Base-by-base conservation (phyloP, 1,284 basidiomycete species). In the Pseudozyma sp. region DNA sequence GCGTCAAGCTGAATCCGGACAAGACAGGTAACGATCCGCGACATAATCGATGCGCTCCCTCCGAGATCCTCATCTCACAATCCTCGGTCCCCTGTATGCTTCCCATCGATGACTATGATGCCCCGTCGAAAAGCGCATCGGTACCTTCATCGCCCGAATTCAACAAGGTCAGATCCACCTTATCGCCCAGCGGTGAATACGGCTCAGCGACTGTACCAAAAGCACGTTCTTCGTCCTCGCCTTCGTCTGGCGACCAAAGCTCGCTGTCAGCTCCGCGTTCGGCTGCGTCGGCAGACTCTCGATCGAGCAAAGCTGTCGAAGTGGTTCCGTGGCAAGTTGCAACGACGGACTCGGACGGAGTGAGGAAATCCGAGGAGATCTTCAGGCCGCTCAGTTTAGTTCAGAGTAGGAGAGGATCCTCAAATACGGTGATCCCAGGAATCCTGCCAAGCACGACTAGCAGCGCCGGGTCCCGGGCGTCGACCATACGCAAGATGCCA, bases 251-350 rank as follows among this genome's bases (percentile, higher is more conserved):
- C 39, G 57, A 59, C 9, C 47, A 33, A 43, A 59, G 48, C 31
- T 62, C 55, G 3, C 48, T 63, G 0, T 54, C 60, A 0, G 49
- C 49, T 3, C 52, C 53, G 0, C 49, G 45, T 29, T 61, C 54
- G n/a, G 34, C 58, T 7, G 50, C 51, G 1, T 50, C 59, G 4
- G 42, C 37, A 6, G 60, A 57, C 11, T 47, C 69, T 0, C 47
- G 45, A 3, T 72, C 69, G 42, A 61, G 59, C 29, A 51, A 34
- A n/a, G 63, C 55, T 0, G 16, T 72, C 35, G 64, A 72, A 48
- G 47, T 72, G 7, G 53, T 72, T 0, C 55, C 59, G 2, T 72
- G 69, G 69, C 69, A 72, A 19, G 56, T 72, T 13, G 59, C 59
- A 1, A 72, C 64, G 2, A 52, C 51, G 0, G 58, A 61, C 10